Base-by-base conservation (phyloP, 2,329 filamentous ascomycete species). In the Penicillium fuscoglaucum region DNA sequence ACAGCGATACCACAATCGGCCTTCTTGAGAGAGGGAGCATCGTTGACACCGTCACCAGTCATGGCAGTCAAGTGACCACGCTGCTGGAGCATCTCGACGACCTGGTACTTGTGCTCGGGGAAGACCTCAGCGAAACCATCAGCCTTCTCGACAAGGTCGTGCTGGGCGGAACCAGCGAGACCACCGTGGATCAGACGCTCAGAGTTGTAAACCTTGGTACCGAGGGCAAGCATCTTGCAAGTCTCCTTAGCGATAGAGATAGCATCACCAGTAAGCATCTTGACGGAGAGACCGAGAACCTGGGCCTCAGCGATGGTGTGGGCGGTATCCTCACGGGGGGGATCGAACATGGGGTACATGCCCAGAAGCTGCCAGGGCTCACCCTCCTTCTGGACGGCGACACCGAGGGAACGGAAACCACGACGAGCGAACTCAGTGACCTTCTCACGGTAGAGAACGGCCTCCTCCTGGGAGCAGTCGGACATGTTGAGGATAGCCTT, bases 261-360 rank as follows among this genome's bases (percentile, higher is more conserved):
- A 64, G 88, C 88, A 73, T 91, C 88, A 84, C 88, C 88, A 79
- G 88, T 91, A 76, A 91, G 80, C 88, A 91, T 91, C 85, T 91
- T 91, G 67, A 91, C 88, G 65, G 84, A 86, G 35, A 91, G 87
- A 81, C 88, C 88, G 58, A 91, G 87, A 74, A 88, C 84, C 76
- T 90, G 86, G 63, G 88, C 88, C 79, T 91, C 88, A 70, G 89
- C 80, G 71, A 91, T 90, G 65, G 88, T 91, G 79, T 90, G 87
- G 65, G 88, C 88, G 62, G 88, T 91, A 75, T 91, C 88, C 70
- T 90, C 87, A 81, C 88, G 88, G 61, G 88, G 88, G 71, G 88
- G 88, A 74, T 91, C 88, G 79, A 91, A 91, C 86, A 91, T 90
- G 71, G 88, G 89, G 75, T 91, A 83, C 80, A 91, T 87, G 75